Evolutionary conservation across 2,329 filamentous ascomycete genomes (phyloP), one percentile per base, ranked within the genome.

Genomic region (Clarireedia monteithiana): DNA sequence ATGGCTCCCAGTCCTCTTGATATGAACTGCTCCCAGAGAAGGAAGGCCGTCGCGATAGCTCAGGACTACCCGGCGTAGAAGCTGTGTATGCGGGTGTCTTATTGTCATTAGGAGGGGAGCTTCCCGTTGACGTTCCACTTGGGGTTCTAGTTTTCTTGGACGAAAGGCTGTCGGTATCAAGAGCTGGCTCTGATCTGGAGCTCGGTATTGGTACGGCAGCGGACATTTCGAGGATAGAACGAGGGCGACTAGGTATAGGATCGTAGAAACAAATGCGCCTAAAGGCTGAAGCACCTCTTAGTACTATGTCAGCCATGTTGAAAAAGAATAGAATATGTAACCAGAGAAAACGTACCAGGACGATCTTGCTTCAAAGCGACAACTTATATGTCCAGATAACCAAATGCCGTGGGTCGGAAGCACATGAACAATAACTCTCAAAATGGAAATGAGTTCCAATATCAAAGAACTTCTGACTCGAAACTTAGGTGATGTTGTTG

Each of bases 1-100:
- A 88, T 23, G 83, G 78, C 60, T 95, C 90, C 81, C 89, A 94
- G 68, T 92, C 90, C 64, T 94, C 89, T 56, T 94, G 88, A 66
- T 90, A 90, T n/a, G 84, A 86, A 70, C 85, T 90, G 71, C 85
- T 90, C 49, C 83, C 85, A n/a, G 89, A 91, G 70, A 91, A 91
- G 15, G 91, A 95, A 15, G 81, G 78, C 55, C 88, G 86, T 58
- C 91, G 83, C 6, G 91, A 95, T 48, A 91, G 74, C 60, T 76
- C 67, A 50, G 83, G 75, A 66, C 77, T 85, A 45, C 74, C 69
- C n/a, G 72, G 67, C 4, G 69, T 69, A 2, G 72, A 55, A 75
- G 75, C 39, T 30, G 72, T 75, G n/a, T 80, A 65, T n/a, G 73
- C 73, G 53, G 77, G 77, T 6, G 81, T 79, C 57, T 80, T 78